These are phyloP conservation scores for Periglandula ipomoeae DNA, from an alignment of 2,329 filamentous ascomycete genomes.

Conservation along the genomic window DNA sequence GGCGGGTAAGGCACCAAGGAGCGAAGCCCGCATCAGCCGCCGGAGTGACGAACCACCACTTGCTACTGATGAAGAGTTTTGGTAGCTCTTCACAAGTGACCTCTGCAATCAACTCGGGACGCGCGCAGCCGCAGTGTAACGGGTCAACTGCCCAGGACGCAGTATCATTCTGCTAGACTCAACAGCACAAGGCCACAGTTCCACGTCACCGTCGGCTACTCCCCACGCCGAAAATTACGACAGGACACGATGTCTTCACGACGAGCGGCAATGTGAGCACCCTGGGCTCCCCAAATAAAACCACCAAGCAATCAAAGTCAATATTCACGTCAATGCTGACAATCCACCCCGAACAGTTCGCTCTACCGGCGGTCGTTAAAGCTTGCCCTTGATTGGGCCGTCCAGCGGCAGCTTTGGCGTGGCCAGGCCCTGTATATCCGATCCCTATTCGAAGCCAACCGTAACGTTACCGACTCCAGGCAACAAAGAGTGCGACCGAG, in stretches of 20 bases:
- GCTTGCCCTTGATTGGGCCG: constrained; percentile 89
- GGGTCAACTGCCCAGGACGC: neutral
- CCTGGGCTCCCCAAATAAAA: constrained; percentile 4
- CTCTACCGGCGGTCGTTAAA: constrained; percentile 92
- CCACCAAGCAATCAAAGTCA: neutral
- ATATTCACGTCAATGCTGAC: neutral
- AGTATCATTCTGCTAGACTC: too few relatives aligned
- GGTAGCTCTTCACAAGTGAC: neutral
- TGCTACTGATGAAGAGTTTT: neutral
- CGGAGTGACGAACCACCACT: neutral
- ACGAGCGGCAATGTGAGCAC: constrained; percentile 41
- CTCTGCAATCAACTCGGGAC: neutral
- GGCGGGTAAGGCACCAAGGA: neutral
- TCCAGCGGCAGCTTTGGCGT: constrained; percentile 87
- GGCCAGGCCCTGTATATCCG: constrained; percentile 95
- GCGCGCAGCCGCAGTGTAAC: neutral
- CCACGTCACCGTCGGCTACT: too few relatives aligned
- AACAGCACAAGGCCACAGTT: neutral
- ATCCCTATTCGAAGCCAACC: constrained; percentile 90
- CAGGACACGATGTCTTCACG: constrained; percentile 24
- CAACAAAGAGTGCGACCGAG: constrained; percentile 63
- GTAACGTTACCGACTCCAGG: constrained; percentile 70
- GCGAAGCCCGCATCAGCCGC: neutral
- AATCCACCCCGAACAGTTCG: constrained; percentile 34
- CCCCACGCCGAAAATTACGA: too few relatives aligned